Base-by-base conservation (phyloP, 2,329 filamentous ascomycete genomes). In the Blastomyces parvus region DNA sequence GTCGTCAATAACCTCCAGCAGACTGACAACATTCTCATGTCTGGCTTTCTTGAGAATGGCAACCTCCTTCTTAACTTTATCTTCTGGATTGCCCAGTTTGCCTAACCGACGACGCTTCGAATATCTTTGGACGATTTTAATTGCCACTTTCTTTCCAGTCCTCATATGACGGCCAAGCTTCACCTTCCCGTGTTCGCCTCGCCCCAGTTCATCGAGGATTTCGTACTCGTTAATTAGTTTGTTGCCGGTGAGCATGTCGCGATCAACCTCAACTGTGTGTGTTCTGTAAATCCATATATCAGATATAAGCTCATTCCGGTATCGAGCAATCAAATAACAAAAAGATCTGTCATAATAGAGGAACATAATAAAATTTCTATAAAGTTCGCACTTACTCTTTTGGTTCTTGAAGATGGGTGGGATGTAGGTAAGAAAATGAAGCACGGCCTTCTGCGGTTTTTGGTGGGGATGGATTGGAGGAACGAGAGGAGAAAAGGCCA, bases 151-250 rank as follows among this genome's bases (percentile, higher is more conserved):
- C 61, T 90, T 87, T 65, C 84, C 83, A 1, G 85, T 91, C 63
- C 87, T 81, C 56, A 91, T 80, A 73, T 95, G 91, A 62, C 91
- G 86, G 58, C 92, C 94, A 58, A 97, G 83, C 78, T 99, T 99
- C 72, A 99, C 94, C 79, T 97, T 99, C 71, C 94, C 94, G 74
- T 99, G 94, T 70, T 96, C 90, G 60, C 94, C 94, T 64, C 94
- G 88, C 62, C 94, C 94, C 62, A 99, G 90, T 77, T 99, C 94
- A 74, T 96, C 90, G 67, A 97, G 88, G 70, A 99, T 90, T 76
- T 97, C 91, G 78, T 99, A 99, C 73, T 97, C 89, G 72, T 99
- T 99, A 81, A 99, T 96, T 61, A 92, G 83, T 78, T 99, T 99
- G 66, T 94, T 90, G 64, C 94, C 94, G 5, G 93, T 96, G 66